Conservation (phyloP, 352 stramenopile genomes). For the Phytophthora ohioensis region DNA sequence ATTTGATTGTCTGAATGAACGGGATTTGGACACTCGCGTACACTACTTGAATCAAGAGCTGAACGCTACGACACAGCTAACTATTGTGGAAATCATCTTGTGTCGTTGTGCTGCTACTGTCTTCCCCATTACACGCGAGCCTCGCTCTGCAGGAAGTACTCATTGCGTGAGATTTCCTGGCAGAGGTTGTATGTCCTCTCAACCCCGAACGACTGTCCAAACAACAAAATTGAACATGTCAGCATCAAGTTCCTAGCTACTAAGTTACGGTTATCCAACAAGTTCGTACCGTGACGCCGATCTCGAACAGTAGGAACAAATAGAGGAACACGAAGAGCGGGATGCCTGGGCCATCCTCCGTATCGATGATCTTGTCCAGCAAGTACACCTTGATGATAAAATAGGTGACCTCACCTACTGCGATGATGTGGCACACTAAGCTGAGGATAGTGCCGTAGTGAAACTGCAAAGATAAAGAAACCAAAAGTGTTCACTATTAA, state of each 20-base stretch:
- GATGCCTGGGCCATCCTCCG: conserved; percentile 43
- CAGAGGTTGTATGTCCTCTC: conserved; percentile 64
- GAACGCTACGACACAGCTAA: conserved; percentile 9
- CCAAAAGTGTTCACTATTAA: not conserved
- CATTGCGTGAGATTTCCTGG: conserved; percentile 78
- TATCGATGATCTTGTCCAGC: conserved; percentile 59
- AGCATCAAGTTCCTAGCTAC: not conserved
- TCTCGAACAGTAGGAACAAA: conserved; percentile 58
- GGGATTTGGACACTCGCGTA: not conserved
- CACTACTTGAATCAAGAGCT: conserved; percentile 2
- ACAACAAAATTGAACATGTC: conserved; percentile 6
- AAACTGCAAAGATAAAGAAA: conserved; percentile 46
- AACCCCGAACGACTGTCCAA: conserved; percentile 57
- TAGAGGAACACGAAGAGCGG: conserved; percentile 76
- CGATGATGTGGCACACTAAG: conserved; percentile 67
- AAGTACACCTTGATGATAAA: conserved; percentile 66
- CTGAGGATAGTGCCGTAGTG: conserved; percentile 63
- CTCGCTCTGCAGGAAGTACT: conserved; percentile 62
- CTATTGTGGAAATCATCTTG: not conserved
- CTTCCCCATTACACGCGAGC: conserved; percentile 29
- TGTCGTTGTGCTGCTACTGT: not conserved
- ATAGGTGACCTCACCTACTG: conserved; percentile 63
- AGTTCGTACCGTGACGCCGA: conserved; percentile 66
- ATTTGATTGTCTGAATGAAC: conserved; percentile 10
- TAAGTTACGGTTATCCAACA: not conserved